These are phyloP conservation scores for Beauveria bassiana DNA, from an alignment of 2,329 filamentous ascomycete genomes.

Conservation along the genomic window DNA sequence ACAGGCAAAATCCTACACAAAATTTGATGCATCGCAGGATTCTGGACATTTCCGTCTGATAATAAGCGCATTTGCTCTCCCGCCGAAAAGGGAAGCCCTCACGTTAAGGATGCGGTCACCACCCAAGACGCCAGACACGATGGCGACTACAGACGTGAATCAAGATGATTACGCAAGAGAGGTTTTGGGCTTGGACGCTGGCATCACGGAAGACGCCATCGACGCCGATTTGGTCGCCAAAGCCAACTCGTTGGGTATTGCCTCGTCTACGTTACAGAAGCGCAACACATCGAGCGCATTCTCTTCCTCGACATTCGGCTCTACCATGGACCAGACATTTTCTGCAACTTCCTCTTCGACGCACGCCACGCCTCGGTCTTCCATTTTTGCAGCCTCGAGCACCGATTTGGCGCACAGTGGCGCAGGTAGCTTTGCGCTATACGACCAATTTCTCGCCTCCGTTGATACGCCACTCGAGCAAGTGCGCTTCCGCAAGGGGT, in stretches of 20 bases:
- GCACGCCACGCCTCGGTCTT: slow-evolving; percentile 35
- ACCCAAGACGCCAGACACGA: not conserved
- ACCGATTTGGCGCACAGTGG: slow-evolving; percentile 10
- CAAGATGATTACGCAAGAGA: slow-evolving; percentile 14
- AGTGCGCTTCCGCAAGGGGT: slow-evolving; percentile 30
- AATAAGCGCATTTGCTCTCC: not conserved
- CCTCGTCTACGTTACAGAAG: slow-evolving; percentile 23
- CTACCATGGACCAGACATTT: slow-evolving; percentile 34
- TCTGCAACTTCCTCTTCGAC: slow-evolving; percentile 37
- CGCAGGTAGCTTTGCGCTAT: slow-evolving; percentile 33
- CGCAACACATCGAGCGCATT: slow-evolving; percentile 32
- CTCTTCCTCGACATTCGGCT: slow-evolving; percentile 34
- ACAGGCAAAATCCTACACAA: not conserved
- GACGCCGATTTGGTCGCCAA: slow-evolving; percentile 29
- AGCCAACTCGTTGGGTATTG: slow-evolving; percentile 29
- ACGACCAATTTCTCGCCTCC: slow-evolving; percentile 43
- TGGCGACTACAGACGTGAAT: not conserved
- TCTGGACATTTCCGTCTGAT: not conserved
- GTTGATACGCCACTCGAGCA: slow-evolving; percentile 36
- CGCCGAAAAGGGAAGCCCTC: slow-evolving; percentile 1
- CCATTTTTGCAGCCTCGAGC: slow-evolving; percentile 24
- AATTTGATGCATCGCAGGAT: not conserved
- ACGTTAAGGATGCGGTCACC: not conserved
- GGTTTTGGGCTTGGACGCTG: slow-evolving; percentile 29
- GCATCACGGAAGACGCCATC: slow-evolving; percentile 30